Percentiles rank a stretch among this genome's conserved stretches.
phyloP scores from a whole-genome alignment of 345 rosid genomes.

The Eucalyptus albens region DNA sequence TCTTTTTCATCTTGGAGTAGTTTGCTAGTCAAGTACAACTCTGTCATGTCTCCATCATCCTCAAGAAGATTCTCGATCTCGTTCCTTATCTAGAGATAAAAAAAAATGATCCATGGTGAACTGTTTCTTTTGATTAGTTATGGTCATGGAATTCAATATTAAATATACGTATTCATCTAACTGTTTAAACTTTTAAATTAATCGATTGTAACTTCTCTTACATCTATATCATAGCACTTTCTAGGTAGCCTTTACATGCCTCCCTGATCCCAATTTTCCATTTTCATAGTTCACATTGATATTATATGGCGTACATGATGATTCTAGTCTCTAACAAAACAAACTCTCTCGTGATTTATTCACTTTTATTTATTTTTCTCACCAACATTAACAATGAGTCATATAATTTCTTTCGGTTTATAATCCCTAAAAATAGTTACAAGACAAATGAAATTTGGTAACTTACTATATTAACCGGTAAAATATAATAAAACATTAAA shows the following conservation, averaged over 20 bases:
- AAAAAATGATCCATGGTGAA: background rate
- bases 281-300: background rate
- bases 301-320: background rate
- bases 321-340: background rate
- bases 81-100: constrained; percentile 16
- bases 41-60: constrained; percentile 34
- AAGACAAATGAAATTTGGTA: background rate
- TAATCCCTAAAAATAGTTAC: background rate
- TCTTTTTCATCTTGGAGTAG: background rate
- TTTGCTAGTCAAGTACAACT: constrained; percentile 28
- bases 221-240: background rate
- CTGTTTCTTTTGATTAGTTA: background rate
- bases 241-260: background rate
- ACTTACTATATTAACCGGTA: background rate
- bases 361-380: background rate
- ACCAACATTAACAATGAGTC: background rate
- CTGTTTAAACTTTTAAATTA: background rate
- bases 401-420: background rate
- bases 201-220: background rate
- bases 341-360: background rate
- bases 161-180: background rate
- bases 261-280: background rate
- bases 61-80: constrained; percentile 35
- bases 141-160: background rate
- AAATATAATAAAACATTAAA: background rate